phyloP scores from a whole-genome alignment of 2,329 filamentous ascomycete species.

The Ophiosphaerella korrae region DNA sequence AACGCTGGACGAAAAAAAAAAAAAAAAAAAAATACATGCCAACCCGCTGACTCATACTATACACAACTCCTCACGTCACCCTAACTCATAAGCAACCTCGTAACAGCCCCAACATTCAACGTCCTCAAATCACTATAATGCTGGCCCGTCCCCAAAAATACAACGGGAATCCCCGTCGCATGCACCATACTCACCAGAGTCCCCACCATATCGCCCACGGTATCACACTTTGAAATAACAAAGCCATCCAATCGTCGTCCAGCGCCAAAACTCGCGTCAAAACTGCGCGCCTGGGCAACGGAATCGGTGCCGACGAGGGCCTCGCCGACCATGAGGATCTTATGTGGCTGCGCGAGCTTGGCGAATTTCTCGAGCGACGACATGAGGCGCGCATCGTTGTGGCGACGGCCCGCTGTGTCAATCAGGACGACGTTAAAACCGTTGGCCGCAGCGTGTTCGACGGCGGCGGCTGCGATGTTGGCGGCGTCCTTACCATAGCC shows the following conservation, averaged over 20 bases:
- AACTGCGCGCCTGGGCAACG: slow-evolving; percentile 94
- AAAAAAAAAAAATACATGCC: neutral
- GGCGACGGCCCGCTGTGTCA: slow-evolving; percentile 90
- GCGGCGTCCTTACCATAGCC: slow-evolving; percentile 98
- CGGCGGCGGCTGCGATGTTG: slow-evolving; percentile 91
- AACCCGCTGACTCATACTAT: neutral
- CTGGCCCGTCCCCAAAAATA: slow-evolving; percentile 81
- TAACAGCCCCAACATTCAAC: slow-evolving; percentile 68
- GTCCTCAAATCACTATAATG: slow-evolving; percentile 70
- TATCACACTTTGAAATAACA: slow-evolving; percentile 98
- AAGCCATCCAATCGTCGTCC: slow-evolving; percentile 87
- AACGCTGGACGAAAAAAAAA: neutral
- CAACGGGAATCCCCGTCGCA: slow-evolving; percentile 92
- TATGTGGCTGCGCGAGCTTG: slow-evolving; percentile 93
- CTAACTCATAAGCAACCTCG: slow-evolving; percentile 63
- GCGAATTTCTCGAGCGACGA: slow-evolving; percentile 96
- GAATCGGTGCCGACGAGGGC: slow-evolving; percentile 94
- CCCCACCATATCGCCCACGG: slow-evolving; percentile 98
- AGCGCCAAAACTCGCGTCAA: slow-evolving; percentile 88
- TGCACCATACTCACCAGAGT: slow-evolving; percentile 97
- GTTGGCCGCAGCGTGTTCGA: slow-evolving; percentile 75
- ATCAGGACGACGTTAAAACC: slow-evolving; percentile 93
- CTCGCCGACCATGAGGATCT: slow-evolving; percentile 96
- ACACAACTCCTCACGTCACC: neutral
- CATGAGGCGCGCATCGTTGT: slow-evolving; percentile 97